Evolutionary conservation across 768 basidiomycete species (phyloP).

Genomic region (Lyophyllum semitale): DNA sequence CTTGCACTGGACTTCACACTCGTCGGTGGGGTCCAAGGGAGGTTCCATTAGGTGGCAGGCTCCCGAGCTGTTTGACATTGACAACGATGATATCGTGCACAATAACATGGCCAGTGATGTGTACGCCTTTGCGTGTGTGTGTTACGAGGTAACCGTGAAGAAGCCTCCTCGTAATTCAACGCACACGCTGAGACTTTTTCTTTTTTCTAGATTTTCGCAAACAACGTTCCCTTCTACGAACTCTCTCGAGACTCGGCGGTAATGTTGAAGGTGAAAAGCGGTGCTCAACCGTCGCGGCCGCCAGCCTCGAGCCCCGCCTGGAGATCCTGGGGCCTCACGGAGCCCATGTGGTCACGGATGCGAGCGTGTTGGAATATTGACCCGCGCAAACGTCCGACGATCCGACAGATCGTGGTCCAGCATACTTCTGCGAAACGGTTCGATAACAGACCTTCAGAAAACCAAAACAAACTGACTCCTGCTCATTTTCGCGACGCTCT

Average conservation of each 20-base stretch:
- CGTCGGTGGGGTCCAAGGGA: slow-evolving; percentile 9
- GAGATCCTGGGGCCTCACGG: neutral
- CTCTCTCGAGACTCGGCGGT: slow-evolving; percentile 18
- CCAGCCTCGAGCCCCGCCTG: slow-evolving; percentile 1
- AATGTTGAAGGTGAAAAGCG: slow-evolving; percentile 16
- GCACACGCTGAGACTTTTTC: too few species aligned
- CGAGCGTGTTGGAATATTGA: neutral
- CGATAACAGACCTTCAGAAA: neutral
- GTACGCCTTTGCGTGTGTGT: slow-evolving; percentile 1
- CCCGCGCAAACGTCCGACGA: neutral
- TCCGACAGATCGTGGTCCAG: neutral
- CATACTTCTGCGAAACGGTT: neutral
- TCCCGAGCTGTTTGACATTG: slow-evolving; percentile 19
- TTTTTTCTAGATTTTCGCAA: slow-evolving; percentile 17
- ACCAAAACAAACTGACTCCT: neutral
- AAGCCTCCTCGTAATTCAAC: too few species aligned
- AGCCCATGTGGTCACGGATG: neutral
- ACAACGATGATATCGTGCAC: slow-evolving; percentile 5
- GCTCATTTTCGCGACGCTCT: slow-evolving; percentile 3
- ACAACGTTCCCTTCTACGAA: slow-evolving; percentile 22
- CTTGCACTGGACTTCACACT: slow-evolving; percentile 14
- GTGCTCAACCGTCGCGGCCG: slow-evolving; percentile 16
- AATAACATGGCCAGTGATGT: slow-evolving; percentile 5
- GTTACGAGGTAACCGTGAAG: slow-evolving; percentile 7
- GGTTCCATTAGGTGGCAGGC: slow-evolving; percentile 23